Base-by-base conservation (phyloP, 139 green algal species). In the Mesotaenium endlicherianum region DNA sequence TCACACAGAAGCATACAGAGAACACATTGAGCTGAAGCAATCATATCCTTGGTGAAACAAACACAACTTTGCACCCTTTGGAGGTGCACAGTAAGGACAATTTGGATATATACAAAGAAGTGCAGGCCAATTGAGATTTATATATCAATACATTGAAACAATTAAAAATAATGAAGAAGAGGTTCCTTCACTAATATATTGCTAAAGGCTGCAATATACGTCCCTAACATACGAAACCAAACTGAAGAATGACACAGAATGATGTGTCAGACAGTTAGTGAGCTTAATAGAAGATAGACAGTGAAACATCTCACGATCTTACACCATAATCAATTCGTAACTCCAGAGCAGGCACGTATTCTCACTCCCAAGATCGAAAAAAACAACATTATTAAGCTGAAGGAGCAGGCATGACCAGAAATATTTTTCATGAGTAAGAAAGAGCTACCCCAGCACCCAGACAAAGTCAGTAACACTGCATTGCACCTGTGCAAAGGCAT, bases 401-500 rank as follows among this genome's bases (percentile, higher is more conserved):
- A n/a, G n/a, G n/a, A n/a, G n/a, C n/a, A n/a, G n/a, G n/a, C n/a
- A n/a, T n/a, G n/a, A n/a, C n/a, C n/a, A n/a, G n/a, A n/a, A n/a
- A n/a, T n/a, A n/a, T n/a, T n/a, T n/a, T n/a, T n/a, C n/a, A n/a
- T n/a, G n/a, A n/a, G n/a, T n/a, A n/a, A n/a, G n/a, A n/a, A n/a
- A n/a, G n/a, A n/a, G n/a, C n/a, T n/a, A n/a, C n/a, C n/a, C n/a
- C n/a, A n/a, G n/a, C n/a, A n/a, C n/a, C n/a, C n/a, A n/a, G n/a
- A n/a, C n/a, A n/a, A n/a, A n/a, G n/a, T n/a, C n/a, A n/a, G n/a
- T n/a, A n/a, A n/a, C n/a, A n/a, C n/a, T n/a, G n/a, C n/a, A n/a
- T 43, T 34, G 31, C 47, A 82, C 88, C 88, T 17, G 90, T 92
- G 89, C 90, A 92, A 0, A 92, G 79, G 20, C 44, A 43, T 26